Percentiles rank a stretch among this genome's conserved stretches.
phyloP scores from a whole-genome alignment of 495 filamentous ascomycete species.

The Penicillium crystallinum region DNA sequence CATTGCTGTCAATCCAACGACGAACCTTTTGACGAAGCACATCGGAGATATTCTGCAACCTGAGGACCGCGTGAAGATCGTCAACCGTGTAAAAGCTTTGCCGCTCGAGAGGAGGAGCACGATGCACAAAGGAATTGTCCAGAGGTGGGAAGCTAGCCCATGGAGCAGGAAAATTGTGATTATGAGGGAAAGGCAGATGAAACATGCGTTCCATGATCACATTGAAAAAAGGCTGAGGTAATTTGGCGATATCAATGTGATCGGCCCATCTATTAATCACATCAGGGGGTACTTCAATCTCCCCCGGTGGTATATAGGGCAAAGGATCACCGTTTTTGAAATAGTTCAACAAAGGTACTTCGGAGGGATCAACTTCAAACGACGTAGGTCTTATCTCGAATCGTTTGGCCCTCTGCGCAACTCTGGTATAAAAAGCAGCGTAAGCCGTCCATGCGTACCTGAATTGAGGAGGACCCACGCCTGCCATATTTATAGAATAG shows the following conservation, averaged over 20 bases:
- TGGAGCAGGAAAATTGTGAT: neutral
- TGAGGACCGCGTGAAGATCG: neutral
- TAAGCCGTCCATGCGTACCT: neutral
- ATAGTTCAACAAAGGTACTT: neutral
- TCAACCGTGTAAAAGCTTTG: neutral
- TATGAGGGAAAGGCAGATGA: neutral
- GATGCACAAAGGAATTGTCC: neutral
- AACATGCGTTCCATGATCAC: neutral
- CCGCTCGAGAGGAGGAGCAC: neutral
- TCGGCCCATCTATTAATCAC: neutral
- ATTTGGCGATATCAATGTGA: neutral
- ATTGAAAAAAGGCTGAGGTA: neutral
- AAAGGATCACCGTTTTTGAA: neutral
- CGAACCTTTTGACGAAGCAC: neutral
- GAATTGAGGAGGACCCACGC: neutral
- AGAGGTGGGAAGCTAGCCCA: neutral
- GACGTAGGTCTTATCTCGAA: neutral
- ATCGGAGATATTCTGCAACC: neutral
- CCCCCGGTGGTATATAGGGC: no score
- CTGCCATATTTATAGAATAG: neutral
- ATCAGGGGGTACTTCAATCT: neutral
- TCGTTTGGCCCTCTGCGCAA: neutral
- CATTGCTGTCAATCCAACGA: neutral
- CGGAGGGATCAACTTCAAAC: neutral
- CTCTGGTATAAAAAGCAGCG: neutral